Base-by-base conservation (phyloP, 2,329 filamentous ascomycete genomes). In the Xylariaceae sp. region DNA sequence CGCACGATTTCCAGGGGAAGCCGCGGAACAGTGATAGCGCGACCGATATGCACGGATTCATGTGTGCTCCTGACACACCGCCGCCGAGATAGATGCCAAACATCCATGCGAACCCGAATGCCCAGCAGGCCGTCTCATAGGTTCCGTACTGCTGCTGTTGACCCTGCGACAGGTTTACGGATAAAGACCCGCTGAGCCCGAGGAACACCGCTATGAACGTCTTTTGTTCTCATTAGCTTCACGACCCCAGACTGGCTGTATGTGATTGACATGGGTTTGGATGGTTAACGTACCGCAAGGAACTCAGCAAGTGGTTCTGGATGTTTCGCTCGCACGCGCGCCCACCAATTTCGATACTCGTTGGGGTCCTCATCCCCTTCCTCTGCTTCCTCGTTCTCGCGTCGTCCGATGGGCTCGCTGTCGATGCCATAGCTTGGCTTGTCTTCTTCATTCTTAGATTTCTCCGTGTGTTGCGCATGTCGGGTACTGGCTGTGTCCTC, bases 31-130 rank as follows among this genome's bases (percentile, higher is more conserved):
- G 30, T 0, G 57, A 54, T 0, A 64, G 45, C 0, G 54, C 55
- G n/a, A 64, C 43, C 1, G 60, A 63, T 14, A 64, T 59, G 1
- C 58, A 55, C 9, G 61, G 61, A 30, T 64, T 56, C 52, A 55
- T 53, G 31, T 55, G 53, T 5, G 52, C 52, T 1, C 52, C 53
- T 3, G 52, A 55, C 1, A 55, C 48, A 7, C 53, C 53, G 11
- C 52, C 53, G 13, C 52, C 52, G 14, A 56, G 40, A 34, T 55
- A 57, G 30, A 56, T 55, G n/a, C 54, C 53, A 17, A 57, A 54
- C 53, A 57, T 56, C 46, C 50, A 56, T 5, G 51, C 45, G 36
- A 56, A 51, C 16, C 53, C 54, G 52, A 52, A 57, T 8, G 53
- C 51, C 53, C 53, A 57, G 43, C 53, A 54, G 5, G 46, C 31